Evolutionary conservation across 192 early-diverging fungal genomes (phyloP).

Genomic region (Coemansia sp.): DNA sequence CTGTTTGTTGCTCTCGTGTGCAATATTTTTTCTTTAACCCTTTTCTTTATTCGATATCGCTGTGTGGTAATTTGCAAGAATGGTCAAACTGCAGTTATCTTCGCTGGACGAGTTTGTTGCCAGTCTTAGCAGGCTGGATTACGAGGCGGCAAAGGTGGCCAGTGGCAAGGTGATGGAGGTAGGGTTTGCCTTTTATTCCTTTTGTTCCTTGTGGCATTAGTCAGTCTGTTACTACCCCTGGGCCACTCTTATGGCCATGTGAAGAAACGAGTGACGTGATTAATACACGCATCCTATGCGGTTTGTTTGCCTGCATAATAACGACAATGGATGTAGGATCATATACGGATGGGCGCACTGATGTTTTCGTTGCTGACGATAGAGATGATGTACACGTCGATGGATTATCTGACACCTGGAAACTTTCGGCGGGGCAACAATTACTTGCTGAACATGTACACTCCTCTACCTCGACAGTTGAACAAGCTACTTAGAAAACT

Average conservation of each 20-base stretch:
- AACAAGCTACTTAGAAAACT: slow-evolving; percentile 35
- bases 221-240: background rate
- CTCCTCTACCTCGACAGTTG: slow-evolving; percentile 32
- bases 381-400: slow-evolving; percentile 56
- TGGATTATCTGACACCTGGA: slow-evolving; percentile 49
- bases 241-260: slow-evolving; percentile 1
- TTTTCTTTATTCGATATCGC: background rate
- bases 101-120: slow-evolving; percentile 46
- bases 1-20: too few relatives aligned
- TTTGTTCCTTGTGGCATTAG: background rate
- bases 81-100: slow-evolving; percentile 45
- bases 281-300: background rate
- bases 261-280: background rate
- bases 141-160: slow-evolving; percentile 49
- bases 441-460: slow-evolving; percentile 46
- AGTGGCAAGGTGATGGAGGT: slow-evolving; percentile 55
- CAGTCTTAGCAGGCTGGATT: slow-evolving; percentile 49
- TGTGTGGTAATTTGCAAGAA: slow-evolving; percentile 1
- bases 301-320: background rate
- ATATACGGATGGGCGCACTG: slow-evolving; percentile 48
- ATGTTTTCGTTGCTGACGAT: slow-evolving; percentile 55
- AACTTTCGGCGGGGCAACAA: slow-evolving; percentile 47
- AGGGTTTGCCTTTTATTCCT: slow-evolving; percentile 3
- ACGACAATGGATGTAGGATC: slow-evolving; percentile 25
- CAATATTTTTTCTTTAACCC: background rate